A percentile compares a stretch with the other conserved stretches of the same genome.
Conservation (phyloP, 371 early-diverging fungal genomes). For the Mortierella sp. region DNA sequence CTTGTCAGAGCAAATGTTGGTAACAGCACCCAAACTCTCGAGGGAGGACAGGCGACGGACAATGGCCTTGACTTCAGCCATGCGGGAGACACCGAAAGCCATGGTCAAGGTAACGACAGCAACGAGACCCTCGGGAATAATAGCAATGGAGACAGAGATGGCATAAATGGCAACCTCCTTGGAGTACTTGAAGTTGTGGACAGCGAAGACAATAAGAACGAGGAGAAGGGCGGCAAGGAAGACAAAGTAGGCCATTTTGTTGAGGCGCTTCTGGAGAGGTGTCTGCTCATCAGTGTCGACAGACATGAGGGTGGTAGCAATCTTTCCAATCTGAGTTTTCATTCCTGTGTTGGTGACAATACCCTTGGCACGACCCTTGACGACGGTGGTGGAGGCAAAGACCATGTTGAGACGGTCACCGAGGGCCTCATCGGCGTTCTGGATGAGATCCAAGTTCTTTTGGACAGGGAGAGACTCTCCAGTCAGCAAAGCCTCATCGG, state of each 20-base stretch:
- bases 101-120: conserved; percentile 93
- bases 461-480: conserved; percentile 87
- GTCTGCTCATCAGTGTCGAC: conserved; percentile 74
- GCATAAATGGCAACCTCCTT: conserved; percentile 80
- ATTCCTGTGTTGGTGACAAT: conserved; percentile 88
- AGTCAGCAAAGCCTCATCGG: conserved; percentile 79
- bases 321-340: conserved; percentile 92
- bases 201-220: conserved; percentile 80
- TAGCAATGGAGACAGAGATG: conserved; percentile 90
- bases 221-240: conserved; percentile 77
- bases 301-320: conserved; percentile 86
- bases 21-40: conserved; percentile 92
- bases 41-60: conserved; percentile 91
- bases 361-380: conserved; percentile 80
- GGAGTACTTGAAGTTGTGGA: conserved; percentile 67
- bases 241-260: conserved; percentile 79
- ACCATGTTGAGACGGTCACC: conserved; percentile 84
- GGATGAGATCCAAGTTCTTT: conserved; percentile 67
- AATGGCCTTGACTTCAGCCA: conserved; percentile 90
- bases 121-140: conserved; percentile 96
- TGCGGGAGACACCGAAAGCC: conserved; percentile 90
- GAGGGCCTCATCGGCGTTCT: conserved; percentile 63
- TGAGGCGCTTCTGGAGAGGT: conserved; percentile 82
- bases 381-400: conserved; percentile 82
- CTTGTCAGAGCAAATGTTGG: conserved; percentile 95